phyloP scores from a whole-genome alignment of 2,329 filamentous ascomycete species.

The Colletotrichum cordylinicola region DNA sequence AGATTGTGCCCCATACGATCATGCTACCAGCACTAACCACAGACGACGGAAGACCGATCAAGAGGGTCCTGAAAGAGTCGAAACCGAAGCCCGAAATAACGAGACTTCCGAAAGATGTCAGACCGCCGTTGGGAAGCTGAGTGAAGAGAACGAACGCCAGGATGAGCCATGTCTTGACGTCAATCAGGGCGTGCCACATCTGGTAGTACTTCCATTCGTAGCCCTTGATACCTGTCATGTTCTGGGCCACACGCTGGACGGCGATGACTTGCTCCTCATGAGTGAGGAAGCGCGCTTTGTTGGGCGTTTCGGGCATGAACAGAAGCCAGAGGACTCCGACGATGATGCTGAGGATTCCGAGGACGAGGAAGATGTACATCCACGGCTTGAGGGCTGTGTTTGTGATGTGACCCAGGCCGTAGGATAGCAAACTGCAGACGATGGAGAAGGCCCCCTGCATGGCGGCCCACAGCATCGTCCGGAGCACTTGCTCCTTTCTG shows the following conservation, averaged over 20 bases:
- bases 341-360: neutral
- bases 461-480: neutral
- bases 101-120: constrained; percentile 25
- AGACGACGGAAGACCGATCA: constrained; percentile 28
- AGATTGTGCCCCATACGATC: constrained; percentile 29
- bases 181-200: constrained; percentile 24
- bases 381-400: neutral
- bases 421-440: neutral
- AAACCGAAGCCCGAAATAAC: constrained; percentile 29
- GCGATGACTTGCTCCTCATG: neutral
- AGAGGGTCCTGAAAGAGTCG: constrained; percentile 24
- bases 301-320: neutral
- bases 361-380: neutral
- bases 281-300: neutral
- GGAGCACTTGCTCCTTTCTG: constrained; percentile 1
- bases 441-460: neutral
- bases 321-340: neutral
- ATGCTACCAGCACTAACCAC: constrained; percentile 29
- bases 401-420: neutral
- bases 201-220: constrained; percentile 29
- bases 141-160: constrained; percentile 18
- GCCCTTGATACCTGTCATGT: constrained; percentile 32
- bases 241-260: constrained; percentile 13
- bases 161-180: constrained; percentile 20
- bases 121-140: constrained; percentile 21